Conservation (phyloP, 2,329 filamentous ascomycete genomes). For the Pseudogymnoascus sp. region DNA sequence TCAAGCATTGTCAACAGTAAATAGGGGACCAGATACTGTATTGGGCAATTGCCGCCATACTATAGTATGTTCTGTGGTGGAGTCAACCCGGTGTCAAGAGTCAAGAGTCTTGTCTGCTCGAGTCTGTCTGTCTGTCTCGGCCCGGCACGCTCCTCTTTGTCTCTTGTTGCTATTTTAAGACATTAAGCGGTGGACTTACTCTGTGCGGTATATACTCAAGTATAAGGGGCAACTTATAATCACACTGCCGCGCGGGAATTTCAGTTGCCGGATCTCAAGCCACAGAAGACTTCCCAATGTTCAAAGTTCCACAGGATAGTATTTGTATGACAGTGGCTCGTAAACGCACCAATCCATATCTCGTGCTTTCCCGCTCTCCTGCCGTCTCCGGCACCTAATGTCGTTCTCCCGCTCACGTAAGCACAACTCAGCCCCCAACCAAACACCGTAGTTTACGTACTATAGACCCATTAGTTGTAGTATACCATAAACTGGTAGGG, state of each 20-base stretch:
- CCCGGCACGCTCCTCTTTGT: neutral
- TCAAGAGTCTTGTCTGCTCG: neutral
- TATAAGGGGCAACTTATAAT: neutral
- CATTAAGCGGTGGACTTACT: neutral
- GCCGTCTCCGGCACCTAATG: neutral
- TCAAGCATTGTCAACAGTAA: neutral
- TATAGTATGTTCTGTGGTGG: neutral
- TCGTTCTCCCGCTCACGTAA: neutral
- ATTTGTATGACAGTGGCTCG: neutral
- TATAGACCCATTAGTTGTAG: neutral
- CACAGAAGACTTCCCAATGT: neutral
- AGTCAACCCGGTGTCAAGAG: neutral
- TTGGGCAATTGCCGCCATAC: neutral
- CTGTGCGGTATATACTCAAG: neutral
- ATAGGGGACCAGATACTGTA: neutral
- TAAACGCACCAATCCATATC: neutral
- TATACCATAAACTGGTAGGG: too few species aligned
- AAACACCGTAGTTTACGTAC: slow-evolving; percentile 2
- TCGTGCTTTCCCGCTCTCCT: neutral
- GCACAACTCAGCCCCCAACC: slow-evolving; percentile 2
- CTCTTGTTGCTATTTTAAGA: slow-evolving; percentile 2
- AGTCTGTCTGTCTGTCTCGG: neutral
- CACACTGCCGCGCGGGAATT: neutral
- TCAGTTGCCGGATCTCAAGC: neutral
- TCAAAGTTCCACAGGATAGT: neutral